A percentile compares a stretch with the other conserved stretches of the same genome.
Evolutionary conservation across 2,329 filamentous ascomycete genomes (phyloP).

Genomic region (Stenocarpella maydis): DNA sequence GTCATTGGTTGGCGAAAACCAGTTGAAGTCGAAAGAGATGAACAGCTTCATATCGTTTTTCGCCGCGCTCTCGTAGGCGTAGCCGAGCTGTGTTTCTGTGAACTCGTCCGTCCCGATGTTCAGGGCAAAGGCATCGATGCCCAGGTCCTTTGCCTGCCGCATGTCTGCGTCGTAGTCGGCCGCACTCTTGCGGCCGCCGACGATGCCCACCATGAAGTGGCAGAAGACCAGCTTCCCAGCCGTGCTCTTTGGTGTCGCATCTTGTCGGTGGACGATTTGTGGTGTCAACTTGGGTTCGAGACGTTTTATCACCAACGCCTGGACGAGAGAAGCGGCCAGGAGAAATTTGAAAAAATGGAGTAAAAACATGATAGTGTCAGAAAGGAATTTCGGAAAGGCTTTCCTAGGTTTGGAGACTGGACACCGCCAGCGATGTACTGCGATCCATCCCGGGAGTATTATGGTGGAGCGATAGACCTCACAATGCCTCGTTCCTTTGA

Average conservation of each 20-base stretch:
- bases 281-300: constrained; percentile 19
- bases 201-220: constrained; percentile 36
- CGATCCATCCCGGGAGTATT: constrained; percentile 1
- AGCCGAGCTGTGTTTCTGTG: constrained; percentile 54
- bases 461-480: constrained; percentile 1
- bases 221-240: constrained; percentile 35
- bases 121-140: constrained; percentile 45
- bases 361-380: constrained; percentile 25
- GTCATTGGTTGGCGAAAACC: constrained; percentile 39
- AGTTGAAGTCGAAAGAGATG: constrained; percentile 58
- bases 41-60: constrained; percentile 61
- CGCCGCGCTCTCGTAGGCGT: constrained; percentile 57
- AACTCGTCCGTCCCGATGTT: constrained; percentile 48
- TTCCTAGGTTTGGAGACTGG: neutral
- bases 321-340: constrained; percentile 23
- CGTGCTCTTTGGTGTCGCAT: constrained; percentile 21
- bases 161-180: constrained; percentile 36
- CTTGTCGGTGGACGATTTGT: constrained; percentile 1
- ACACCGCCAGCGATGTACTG: constrained; percentile 12
- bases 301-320: constrained; percentile 13
- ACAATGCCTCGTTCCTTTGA: neutral
- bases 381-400: neutral
- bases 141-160: constrained; percentile 35
- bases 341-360: constrained; percentile 22
- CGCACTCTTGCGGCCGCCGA: constrained; percentile 32